Evolutionary conservation across 257 asterid genomes (phyloP).

Genomic region (Plantago major): DNA sequence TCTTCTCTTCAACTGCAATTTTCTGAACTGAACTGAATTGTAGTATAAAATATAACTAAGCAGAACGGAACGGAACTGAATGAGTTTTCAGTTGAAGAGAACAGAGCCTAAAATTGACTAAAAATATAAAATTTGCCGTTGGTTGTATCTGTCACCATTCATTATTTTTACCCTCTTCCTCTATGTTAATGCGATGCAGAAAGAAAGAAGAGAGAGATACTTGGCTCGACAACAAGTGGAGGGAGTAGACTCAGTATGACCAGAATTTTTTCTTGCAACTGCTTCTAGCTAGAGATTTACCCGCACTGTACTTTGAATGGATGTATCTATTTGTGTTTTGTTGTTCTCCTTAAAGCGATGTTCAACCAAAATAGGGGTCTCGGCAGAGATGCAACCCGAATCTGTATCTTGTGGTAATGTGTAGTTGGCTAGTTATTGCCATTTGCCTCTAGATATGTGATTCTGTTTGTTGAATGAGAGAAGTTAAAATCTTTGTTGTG

Average conservation of each 20-base stretch:
- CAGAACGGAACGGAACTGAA: too few species aligned
- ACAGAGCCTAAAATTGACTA: too few species aligned
- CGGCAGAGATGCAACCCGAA: constrained; percentile 1
- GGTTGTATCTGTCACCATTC: background rate
- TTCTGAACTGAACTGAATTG: too few species aligned
- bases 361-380: background rate
- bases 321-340: constrained; percentile 11
- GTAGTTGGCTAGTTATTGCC: constrained; percentile 9
- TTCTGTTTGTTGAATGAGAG: constrained; percentile 14
- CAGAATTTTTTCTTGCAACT: constrained; percentile 18
- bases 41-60: too few species aligned
- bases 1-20: too few species aligned
- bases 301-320: constrained; percentile 6
- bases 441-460: constrained; percentile 18
- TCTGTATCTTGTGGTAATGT: constrained; percentile 18
- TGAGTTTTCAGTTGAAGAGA: too few species aligned
- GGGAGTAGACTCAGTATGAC: constrained; percentile 63
- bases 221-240: constrained; percentile 87
- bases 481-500: constrained; percentile 1
- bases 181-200: constrained; percentile 35
- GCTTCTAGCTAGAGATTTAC: constrained; percentile 10
- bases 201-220: constrained; percentile 96
- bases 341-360: background rate
- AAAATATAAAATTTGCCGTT: too few species aligned
- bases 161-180: constrained; percentile 12